A percentile compares a stretch with the other conserved stretches of the same genome.
These are phyloP conservation scores for Pseudogymnoascus sp. DNA, from an alignment of 2,329 filamentous ascomycete genomes.

Conservation along the genomic window DNA sequence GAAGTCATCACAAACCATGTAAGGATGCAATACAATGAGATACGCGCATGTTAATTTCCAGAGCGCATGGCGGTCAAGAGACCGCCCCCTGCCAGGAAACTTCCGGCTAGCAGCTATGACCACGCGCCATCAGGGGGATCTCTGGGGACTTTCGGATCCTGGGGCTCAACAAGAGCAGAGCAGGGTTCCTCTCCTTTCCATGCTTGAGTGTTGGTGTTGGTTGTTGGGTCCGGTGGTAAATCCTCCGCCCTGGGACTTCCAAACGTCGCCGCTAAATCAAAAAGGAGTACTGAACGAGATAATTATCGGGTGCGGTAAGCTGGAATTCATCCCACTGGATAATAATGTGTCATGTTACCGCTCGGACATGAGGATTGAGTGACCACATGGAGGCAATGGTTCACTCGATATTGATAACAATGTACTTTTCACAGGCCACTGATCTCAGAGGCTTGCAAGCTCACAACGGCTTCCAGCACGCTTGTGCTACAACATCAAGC, in stretches of 20 bases:
- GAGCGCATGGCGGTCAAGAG: not conserved
- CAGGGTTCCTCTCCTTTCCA: not conserved
- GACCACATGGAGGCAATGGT: not conserved
- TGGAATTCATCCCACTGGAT: not conserved
- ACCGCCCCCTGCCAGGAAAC: not conserved
- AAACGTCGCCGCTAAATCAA: not conserved
- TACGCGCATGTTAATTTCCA: not conserved
- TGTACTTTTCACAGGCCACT: not conserved
- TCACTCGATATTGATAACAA: not conserved
- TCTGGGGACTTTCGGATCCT: not conserved
- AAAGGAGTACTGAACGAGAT: not conserved
- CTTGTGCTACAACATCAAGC: not conserved
- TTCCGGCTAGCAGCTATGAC: not conserved
- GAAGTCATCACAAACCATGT: not conserved
- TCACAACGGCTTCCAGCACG: not conserved
- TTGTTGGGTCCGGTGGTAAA: not conserved
- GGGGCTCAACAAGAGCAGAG: not conserved
- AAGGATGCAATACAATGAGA: not conserved
- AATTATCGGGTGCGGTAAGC: not conserved
- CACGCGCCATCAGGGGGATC: not conserved
- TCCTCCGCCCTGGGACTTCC: not conserved
- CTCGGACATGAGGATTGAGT: not conserved
- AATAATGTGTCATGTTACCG: not conserved
- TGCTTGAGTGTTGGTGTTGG: not conserved
- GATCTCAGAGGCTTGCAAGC: not conserved